Evolutionary conservation across 1,284 basidiomycete species (phyloP).

Genomic region (Entoloma clypeatum): DNA sequence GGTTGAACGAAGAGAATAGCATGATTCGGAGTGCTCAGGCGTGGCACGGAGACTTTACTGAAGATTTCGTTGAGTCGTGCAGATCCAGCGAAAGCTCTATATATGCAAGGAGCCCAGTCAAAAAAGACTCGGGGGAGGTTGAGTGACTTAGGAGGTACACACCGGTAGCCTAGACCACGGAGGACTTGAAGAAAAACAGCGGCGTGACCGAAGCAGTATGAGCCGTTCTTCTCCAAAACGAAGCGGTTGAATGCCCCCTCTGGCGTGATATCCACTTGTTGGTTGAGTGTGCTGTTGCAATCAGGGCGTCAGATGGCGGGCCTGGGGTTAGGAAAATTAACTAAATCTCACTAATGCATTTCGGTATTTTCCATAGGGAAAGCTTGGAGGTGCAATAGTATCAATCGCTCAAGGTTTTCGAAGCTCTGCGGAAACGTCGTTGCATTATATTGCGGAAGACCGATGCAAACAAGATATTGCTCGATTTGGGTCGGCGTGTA

Average conservation of each 20-base stretch:
- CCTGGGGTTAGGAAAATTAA: not conserved
- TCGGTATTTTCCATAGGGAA: constrained; percentile 21
- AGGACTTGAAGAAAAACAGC: constrained; percentile 18
- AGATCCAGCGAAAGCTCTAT: constrained; percentile 14
- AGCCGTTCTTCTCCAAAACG: constrained; percentile 16
- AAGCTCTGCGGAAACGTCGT: constrained; percentile 16
- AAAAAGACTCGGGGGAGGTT: not conserved
- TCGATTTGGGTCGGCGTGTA: constrained; percentile 10
- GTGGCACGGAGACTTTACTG: constrained; percentile 3
- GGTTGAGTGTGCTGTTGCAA: constrained; percentile 13
- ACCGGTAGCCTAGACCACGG: constrained; percentile 20
- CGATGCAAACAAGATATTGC: constrained; percentile 10
- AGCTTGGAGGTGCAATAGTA: constrained; percentile 17
- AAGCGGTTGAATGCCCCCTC: constrained; percentile 18
- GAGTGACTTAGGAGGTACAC: not conserved
- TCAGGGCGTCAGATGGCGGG: not conserved
- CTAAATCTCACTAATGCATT: constrained; percentile 21
- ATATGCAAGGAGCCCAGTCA: not conserved
- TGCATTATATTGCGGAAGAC: constrained; percentile 8
- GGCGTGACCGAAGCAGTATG: constrained; percentile 20
- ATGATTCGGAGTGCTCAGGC: constrained; percentile 21
- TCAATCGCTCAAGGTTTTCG: constrained; percentile 17
- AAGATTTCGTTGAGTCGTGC: constrained; percentile 11
- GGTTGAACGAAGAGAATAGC: constrained; percentile 39
- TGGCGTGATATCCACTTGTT: constrained; percentile 18